phyloP scores from a whole-genome alignment of 768 basidiomycete species.

The Leccinum imitatum region DNA sequence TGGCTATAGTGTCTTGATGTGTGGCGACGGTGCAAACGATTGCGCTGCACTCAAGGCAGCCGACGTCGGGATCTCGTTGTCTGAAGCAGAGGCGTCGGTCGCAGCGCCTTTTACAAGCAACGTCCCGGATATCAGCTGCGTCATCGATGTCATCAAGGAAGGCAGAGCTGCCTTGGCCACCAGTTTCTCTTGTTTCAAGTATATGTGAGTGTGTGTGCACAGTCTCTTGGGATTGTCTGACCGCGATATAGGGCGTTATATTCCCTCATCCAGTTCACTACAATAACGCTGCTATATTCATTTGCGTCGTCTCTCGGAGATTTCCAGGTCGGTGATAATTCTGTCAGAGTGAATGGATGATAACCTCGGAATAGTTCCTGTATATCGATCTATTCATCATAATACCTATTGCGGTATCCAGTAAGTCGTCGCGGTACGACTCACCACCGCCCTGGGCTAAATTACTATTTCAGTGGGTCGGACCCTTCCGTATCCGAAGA shows the following conservation, averaged over 20 bases:
- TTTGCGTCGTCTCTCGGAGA: conserved; percentile 96
- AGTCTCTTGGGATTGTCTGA: conserved; percentile 3
- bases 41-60: conserved; percentile 98
- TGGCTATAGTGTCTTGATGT: conserved; percentile 97
- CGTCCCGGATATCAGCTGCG: conserved; percentile 92
- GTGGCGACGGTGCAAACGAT: conserved; percentile 98
- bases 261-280: conserved; percentile 99
- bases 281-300: conserved; percentile 91
- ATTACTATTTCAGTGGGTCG: conserved; percentile 72
- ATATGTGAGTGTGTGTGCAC: conserved; percentile 67
- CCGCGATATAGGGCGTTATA: conserved; percentile 79
- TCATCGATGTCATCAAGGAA: conserved; percentile 95
- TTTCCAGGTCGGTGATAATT: conserved; percentile 68
- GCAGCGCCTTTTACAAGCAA: conserved; percentile 96
- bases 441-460: conserved; percentile 6
- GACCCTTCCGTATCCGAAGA: conserved; percentile 83
- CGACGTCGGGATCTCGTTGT: conserved; percentile 94
- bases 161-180: conserved; percentile 95
- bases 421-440: conserved; percentile 47
- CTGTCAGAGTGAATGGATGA: conserved; percentile 8
- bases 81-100: conserved; percentile 97
- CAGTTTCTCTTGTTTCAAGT: conserved; percentile 99
- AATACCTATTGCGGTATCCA: conserved; percentile 93
- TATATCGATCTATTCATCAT: conserved; percentile 99
- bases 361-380: conserved; percentile 60